Evolutionary conservation across 2,329 filamentous ascomycete genomes (phyloP), one percentile per base, ranked within the genome.

Genomic region (Sporothrix euskadiensis): DNA sequence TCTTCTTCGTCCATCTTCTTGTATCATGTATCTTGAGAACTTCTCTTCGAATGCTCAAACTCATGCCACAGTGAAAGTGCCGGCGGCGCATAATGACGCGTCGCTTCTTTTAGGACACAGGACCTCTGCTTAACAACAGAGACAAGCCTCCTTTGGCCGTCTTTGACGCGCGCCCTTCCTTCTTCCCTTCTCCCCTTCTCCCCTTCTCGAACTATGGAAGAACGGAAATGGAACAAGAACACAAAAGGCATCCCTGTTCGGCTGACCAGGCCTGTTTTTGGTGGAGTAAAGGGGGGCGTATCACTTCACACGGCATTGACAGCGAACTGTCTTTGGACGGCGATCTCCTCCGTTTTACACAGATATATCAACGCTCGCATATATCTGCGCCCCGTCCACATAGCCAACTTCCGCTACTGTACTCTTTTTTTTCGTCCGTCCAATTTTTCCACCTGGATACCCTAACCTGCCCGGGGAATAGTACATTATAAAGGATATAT

Each of bases 171-270:
- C 7, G 9, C 61, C 22, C 52, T 10, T 56, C 12, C 22, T n/a
- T 12, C 12, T 3, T 22, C 32, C 35, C 47, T 22, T 56, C 9
- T 56, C 52, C 12, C 8, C 52, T 26, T 26, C 5, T 22, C 32
- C 35, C 61, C 19, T 41, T 39, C 2, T 47, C 39, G 39, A 66
- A 47, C 22, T n/a, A 44, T 57, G 61, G 35, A 68, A 68, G 14
- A 68, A 69, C 41, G 66, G 66, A 69, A 69, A 56, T 56, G 66
- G 66, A 52, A 69, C 14, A n/a, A 59, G 69, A 61, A 41, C 54
- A 41, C 44, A 69, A 56, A 19, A 9, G 9, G 26, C 26, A 44
- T n/a, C 35, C 35, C 39, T 66, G 61, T 47, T 66, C 41, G 65
- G 44, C n/a, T 52, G 65, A 52, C 47, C 32, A 22, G 14, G 14